Base-by-base conservation (phyloP, 768 basidiomycete species). In the Naganishia kalamii region DNA sequence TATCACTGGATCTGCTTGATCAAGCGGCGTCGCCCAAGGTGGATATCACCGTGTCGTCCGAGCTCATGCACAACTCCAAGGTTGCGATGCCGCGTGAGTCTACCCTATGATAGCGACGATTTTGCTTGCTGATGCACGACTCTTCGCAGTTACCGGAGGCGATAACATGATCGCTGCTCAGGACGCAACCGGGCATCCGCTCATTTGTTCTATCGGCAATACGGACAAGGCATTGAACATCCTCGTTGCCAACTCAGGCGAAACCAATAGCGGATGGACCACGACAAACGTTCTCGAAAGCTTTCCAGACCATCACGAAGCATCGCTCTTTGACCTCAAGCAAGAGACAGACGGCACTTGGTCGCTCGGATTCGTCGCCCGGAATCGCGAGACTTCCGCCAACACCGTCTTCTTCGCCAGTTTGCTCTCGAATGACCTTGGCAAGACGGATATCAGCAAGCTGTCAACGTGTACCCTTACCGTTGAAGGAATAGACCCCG, bases 1-100 rank as follows among this genome's bases (percentile, higher is more conserved):
- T 52, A 25, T 52, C 51, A 7, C 29, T 52, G 51, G 51, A 52
- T 52, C 51, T 52, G 51, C 51, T 52, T 8, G 12, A 52, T 7
- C 7, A 25, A 13, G 12, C 51, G 17, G 29, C 51, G 33, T 52
- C 51, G 27, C 37, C 7, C 7, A 52, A 52, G 51, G 29, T 52
- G 51, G 51, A 52, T 21, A 52, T 52, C 29, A 52, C 51, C 51
- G 51, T 52, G 15, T 52, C 51, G 51, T 52, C 12, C 51, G 51
- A 52, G 51, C 51, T 52, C 29, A 52, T 52, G 51, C 51, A 52
- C 13, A 52, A 52, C 51, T 10, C 51, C 12, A 52, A 52, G 51
- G n/a, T 52, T 25, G 51, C 51, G 13, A 52, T 52, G 51, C 27
- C 51, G 13, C 51, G 51, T 11, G 46, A 21, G 8, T 21, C 11